A percentile compares a stretch with the other conserved stretches of the same genome.
Conservation (phyloP, 352 stramenopile species). For the Globisporangium nodosum region DNA sequence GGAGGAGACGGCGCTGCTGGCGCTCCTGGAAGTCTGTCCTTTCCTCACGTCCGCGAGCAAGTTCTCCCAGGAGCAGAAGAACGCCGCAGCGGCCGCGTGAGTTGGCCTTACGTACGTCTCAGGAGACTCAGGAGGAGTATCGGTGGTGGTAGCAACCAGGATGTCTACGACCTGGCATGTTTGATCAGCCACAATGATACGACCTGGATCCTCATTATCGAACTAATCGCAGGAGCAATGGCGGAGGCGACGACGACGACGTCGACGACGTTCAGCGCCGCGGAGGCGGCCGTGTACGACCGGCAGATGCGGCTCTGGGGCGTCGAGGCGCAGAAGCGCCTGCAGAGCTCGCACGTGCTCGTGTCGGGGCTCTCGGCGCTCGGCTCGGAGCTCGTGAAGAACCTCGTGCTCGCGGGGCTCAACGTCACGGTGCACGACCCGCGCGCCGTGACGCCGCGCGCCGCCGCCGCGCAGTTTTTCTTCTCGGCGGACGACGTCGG, state of each 20-base stretch:
- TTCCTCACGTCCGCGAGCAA: constrained; percentile 11
- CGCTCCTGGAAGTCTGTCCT: constrained; percentile 5
- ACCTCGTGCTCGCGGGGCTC: constrained; percentile 95
- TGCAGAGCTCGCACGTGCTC: constrained; percentile 86
- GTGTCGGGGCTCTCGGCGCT: constrained; percentile 83
- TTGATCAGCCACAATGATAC: too few relatives aligned
- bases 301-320: constrained; percentile 99
- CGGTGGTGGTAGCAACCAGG: neutral
- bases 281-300: constrained; percentile 95
- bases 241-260: neutral
- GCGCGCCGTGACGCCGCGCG: constrained; percentile 30
- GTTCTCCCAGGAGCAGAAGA: constrained; percentile 2
- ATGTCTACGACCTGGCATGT: neutral
- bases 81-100: constrained; percentile 7
- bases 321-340: constrained; percentile 92
- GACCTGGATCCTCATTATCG: neutral
- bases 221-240: neutral
- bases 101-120: too few relatives aligned
- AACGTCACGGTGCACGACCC: constrained; percentile 91
- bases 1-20: neutral
- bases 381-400: constrained; percentile 95
- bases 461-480: constrained; percentile 83
- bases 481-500: constrained; percentile 61
- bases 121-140: neutral
- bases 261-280: constrained; percentile 53